Evolutionary conservation across 1,139 yeast genomes (phyloP).

Genomic region (Arxiozyma slooffiae): DNA sequence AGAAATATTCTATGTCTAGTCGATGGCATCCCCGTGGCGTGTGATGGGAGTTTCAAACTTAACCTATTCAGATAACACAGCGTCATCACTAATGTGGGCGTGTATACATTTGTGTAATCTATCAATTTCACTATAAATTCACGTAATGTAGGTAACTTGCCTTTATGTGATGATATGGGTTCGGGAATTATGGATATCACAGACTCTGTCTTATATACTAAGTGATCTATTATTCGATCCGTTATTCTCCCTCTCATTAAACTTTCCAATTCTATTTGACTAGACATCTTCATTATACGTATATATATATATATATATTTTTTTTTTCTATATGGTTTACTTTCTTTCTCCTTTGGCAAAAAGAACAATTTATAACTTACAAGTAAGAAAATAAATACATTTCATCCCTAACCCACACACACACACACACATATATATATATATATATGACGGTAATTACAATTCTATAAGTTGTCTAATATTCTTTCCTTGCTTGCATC

Average conservation of each 20-base stretch:
- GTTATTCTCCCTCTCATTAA: constrained; percentile 24
- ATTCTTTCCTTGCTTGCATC: background rate
- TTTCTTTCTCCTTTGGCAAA: background rate
- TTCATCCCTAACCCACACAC: no score
- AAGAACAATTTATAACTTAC: no score
- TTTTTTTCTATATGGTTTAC: no score
- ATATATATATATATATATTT: no score
- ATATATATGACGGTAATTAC: background rate
- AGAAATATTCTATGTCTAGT: constrained; percentile 68
- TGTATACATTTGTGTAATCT: constrained; percentile 61
- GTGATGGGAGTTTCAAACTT: constrained; percentile 49
- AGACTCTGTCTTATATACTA: constrained; percentile 17
- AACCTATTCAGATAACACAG: constrained; percentile 55
- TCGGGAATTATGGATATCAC: background rate
- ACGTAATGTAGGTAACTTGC: constrained; percentile 51
- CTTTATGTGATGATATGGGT: background rate
- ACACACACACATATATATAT: no score
- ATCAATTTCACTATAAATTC: constrained; percentile 61
- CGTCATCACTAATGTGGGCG: constrained; percentile 67
- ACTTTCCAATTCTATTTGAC: constrained; percentile 16
- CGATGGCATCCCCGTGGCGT: constrained; percentile 67
- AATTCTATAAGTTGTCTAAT: background rate
- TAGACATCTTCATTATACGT: background rate
- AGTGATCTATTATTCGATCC: constrained; percentile 22
- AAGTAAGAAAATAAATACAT: background rate